Conservation (phyloP, 2,329 filamentous ascomycete genomes). For the Fusarium cicatricum region DNA sequence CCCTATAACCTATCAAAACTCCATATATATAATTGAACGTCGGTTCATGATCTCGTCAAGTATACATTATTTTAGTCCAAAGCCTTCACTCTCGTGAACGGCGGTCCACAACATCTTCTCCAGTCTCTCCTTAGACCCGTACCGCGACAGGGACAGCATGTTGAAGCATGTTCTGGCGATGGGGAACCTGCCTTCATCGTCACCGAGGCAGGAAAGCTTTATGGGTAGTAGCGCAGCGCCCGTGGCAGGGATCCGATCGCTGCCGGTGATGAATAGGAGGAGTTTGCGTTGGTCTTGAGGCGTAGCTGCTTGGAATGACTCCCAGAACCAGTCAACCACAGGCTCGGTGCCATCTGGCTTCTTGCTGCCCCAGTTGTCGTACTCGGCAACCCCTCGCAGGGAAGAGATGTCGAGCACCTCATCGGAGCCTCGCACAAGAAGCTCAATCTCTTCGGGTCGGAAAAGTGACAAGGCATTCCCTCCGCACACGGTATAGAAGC, state of each 20-base stretch:
- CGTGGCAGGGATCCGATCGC: slow-evolving; percentile 88
- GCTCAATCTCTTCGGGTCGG: slow-evolving; percentile 89
- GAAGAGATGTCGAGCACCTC: slow-evolving; percentile 81
- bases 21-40: slow-evolving; percentile 26
- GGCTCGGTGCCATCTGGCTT: slow-evolving; percentile 68
- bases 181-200: slow-evolving; percentile 78
- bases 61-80: slow-evolving; percentile 76
- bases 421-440: slow-evolving; percentile 85
- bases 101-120: slow-evolving; percentile 82
- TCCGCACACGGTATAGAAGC: slow-evolving; percentile 91
- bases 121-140: slow-evolving; percentile 70
- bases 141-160: slow-evolving; percentile 78
- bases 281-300: slow-evolving; percentile 78
- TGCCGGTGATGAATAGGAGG: slow-evolving; percentile 87
- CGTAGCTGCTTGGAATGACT: slow-evolving; percentile 73
- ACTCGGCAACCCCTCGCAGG: slow-evolving; percentile 78
- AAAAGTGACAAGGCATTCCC: slow-evolving; percentile 90
- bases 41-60: slow-evolving; percentile 31
- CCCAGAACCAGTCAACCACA: slow-evolving; percentile 88
- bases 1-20: slow-evolving; percentile 25
- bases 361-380: slow-evolving; percentile 77
- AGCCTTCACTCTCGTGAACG: slow-evolving; percentile 90
- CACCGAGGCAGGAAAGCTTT: slow-evolving; percentile 77
- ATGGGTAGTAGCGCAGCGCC: slow-evolving; percentile 83
- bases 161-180: slow-evolving; percentile 94